Conservation (phyloP, 1,284 basidiomycete genomes). For the Entoloma clypeatum region DNA sequence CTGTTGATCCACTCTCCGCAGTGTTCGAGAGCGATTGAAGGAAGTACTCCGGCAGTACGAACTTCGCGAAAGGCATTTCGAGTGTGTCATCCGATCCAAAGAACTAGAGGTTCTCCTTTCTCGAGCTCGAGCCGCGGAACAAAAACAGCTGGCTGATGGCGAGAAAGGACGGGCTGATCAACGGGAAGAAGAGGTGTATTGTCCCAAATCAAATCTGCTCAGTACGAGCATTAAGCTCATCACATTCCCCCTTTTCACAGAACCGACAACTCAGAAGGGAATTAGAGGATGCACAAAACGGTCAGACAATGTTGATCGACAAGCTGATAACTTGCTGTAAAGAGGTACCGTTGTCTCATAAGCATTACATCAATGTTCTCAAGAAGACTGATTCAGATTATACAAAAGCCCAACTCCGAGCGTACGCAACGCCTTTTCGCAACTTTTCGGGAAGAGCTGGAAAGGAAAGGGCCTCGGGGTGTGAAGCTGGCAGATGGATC, state of each 20-base stretch:
- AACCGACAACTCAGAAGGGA: constrained; percentile 64
- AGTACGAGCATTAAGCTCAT: too few relatives aligned
- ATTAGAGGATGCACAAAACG: constrained; percentile 68
- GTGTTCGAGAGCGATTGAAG: constrained; percentile 77
- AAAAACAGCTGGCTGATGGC: constrained; percentile 72
- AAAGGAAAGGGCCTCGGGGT: constrained; percentile 53
- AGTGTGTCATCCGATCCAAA: constrained; percentile 83
- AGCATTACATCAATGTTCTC: constrained; percentile 15
- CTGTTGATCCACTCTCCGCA: constrained; percentile 26
- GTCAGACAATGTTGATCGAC: constrained; percentile 73
- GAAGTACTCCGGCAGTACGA: constrained; percentile 81
- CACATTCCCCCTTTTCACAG: constrained; percentile 36
- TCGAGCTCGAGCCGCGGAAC: constrained; percentile 77
- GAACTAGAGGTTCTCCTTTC: constrained; percentile 81
- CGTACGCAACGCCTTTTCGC: constrained; percentile 73
- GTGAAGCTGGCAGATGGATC: constrained; percentile 40
- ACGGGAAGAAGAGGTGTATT: constrained; percentile 67
- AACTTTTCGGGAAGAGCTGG: constrained; percentile 75
- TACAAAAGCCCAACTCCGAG: constrained; percentile 69
- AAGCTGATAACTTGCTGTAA: constrained; percentile 78
- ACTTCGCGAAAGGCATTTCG: constrained; percentile 81
- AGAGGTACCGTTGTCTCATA: constrained; percentile 52
- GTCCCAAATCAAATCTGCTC: too few relatives aligned
- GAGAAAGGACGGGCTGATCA: constrained; percentile 66
- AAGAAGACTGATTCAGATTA: constrained; percentile 29